Evolutionary conservation across 306 rosid species (phyloP).

Genomic region (Gleditsia sinensis): DNA sequence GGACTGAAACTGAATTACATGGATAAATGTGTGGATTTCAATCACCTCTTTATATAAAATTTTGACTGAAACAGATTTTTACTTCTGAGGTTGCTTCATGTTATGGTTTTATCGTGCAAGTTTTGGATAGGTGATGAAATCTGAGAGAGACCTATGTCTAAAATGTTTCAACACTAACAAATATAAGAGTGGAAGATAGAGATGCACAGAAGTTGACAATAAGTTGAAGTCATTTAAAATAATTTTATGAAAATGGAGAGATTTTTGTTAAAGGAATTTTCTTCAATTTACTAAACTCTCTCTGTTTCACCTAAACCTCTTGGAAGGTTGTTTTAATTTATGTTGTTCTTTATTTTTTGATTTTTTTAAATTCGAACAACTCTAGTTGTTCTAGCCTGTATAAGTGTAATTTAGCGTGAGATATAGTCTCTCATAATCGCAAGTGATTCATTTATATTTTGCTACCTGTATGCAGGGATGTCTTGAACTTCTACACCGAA

Average conservation of each 20-base stretch:
- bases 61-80: neutral
- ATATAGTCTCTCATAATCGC: conserved; percentile 12
- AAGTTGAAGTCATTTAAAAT: neutral
- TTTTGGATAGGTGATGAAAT: conserved; percentile 26
- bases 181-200: conserved; percentile 2
- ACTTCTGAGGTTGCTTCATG: conserved; percentile 17
- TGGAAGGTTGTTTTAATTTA: conserved; percentile 10
- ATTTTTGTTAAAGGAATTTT: neutral
- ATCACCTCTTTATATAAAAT: neutral
- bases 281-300: neutral
- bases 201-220: neutral
- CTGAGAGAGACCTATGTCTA: neutral
- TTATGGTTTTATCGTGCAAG: neutral
- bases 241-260: neutral
- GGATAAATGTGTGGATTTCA: neutral
- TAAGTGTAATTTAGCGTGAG: neutral
- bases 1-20: conserved; percentile 5
- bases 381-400: conserved; percentile 23
- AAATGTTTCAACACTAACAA: neutral
- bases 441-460: neutral
- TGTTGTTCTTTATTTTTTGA: neutral
- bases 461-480: conserved; percentile 63
- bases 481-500: conserved; percentile 76
- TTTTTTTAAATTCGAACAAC: neutral
- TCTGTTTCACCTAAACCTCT: conserved; percentile 1